Base-by-base conservation (phyloP, 352 stramenopile species). In the Globisporangium nunn region DNA sequence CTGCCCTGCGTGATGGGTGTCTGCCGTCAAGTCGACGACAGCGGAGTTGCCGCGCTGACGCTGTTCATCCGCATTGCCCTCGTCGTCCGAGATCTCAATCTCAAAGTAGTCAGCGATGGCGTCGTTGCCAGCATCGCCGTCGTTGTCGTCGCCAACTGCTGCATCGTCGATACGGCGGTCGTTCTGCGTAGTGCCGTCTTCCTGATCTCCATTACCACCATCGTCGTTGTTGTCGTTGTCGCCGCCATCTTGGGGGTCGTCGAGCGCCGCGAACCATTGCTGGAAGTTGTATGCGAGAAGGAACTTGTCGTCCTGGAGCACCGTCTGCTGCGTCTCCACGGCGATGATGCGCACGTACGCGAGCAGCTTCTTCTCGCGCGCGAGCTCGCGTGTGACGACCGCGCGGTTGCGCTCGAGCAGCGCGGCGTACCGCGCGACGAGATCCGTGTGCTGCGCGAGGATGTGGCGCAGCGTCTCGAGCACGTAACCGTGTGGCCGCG, bases 351-450 rank as follows among this genome's bases (percentile, higher is more conserved):
- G 75, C 39, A 87, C 66, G 43, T 83, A 84, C 50, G 67, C 67
- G 1, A 91, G 57, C 56, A 93, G 46, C 46, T 86, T 88, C 55
- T 87, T 85, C 31, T 84, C 74, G 6, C 68, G 71, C 35, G 75
- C 61, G 39, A 90, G 65, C 8, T 75, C 68, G 28, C 85, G 57
- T 7, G 70, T 78, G 31, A 74, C 61, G 6, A 64, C n/a, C 54
- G 63, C 56, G 47, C 82, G 64, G 44, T 80, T 78, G 31, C 61
- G 54, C 1, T 54, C 53, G 5, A 80, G 66, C 4, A 92, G 50
- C n/a, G 30, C 17, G 0, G 75, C 66, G 46, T 88, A 88, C 8
- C 59, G 60, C 8, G 59, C 62, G 7, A 55, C 54, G 18, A 90
- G 51, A 1, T 71, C 52, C 15, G 63, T 52, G 14, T 73, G 64